Percentiles rank a stretch among this genome's conserved stretches.
These are phyloP conservation scores for Verticillium klebahnii DNA, from an alignment of 2,329 filamentous ascomycete species.

Conservation along the genomic window DNA sequence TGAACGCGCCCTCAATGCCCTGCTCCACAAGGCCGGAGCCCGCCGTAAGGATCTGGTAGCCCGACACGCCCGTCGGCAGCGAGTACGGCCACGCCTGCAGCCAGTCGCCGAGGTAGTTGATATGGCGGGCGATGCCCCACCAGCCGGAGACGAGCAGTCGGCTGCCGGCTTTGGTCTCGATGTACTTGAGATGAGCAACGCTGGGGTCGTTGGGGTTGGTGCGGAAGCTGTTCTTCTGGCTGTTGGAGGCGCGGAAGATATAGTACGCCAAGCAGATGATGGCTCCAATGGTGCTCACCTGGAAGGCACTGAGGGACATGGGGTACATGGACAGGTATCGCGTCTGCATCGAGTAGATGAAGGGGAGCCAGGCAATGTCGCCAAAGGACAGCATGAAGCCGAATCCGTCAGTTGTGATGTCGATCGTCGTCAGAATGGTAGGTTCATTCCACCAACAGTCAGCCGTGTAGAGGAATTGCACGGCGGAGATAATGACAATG, in stretches of 20 bases:
- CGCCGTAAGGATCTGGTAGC: constrained; percentile 66
- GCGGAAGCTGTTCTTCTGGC: constrained; percentile 91
- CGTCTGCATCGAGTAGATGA: constrained; percentile 79
- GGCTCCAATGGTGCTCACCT: constrained; percentile 59
- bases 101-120: constrained; percentile 97
- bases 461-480: constrained; percentile 78
- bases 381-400: constrained; percentile 94
- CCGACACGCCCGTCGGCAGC: constrained; percentile 78
- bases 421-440: constrained; percentile 87
- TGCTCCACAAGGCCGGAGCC: constrained; percentile 42
- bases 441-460: constrained; percentile 86
- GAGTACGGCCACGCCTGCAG: constrained; percentile 88
- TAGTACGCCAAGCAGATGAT: constrained; percentile 73
- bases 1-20: constrained; percentile 45
- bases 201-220: constrained; percentile 77
- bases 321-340: constrained; percentile 83
- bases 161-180: constrained; percentile 78
- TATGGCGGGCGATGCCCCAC: constrained; percentile 90
- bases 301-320: constrained; percentile 66
- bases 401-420: constrained; percentile 89
- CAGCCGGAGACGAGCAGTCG: constrained; percentile 81
- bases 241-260: constrained; percentile 92
- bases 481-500: constrained; percentile 71
- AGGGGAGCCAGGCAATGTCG: constrained; percentile 89
- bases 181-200: constrained; percentile 76